phyloP scores from a whole-genome alignment of 2,329 filamentous ascomycete species.

The Beauveria australis region DNA sequence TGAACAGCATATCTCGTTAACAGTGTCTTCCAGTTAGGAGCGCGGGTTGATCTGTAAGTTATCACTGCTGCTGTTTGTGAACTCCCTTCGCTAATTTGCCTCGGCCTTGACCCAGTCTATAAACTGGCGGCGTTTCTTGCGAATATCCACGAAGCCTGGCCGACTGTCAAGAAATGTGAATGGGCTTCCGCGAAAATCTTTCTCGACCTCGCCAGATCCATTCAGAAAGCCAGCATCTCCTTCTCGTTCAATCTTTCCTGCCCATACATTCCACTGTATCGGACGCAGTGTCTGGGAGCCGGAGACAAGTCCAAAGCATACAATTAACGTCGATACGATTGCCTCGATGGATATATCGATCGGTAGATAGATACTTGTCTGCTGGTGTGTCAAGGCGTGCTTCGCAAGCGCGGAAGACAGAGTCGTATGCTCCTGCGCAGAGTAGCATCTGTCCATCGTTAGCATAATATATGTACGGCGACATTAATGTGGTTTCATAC shows the following conservation, averaged over 20 bases:
- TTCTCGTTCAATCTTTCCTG: constrained; percentile 74
- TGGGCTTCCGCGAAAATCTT: constrained; percentile 66
- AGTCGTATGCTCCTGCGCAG: constrained; percentile 82
- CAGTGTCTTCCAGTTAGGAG: background rate
- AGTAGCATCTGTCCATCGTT: constrained; percentile 67
- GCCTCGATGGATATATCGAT: constrained; percentile 85
- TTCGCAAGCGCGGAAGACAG: constrained; percentile 52
- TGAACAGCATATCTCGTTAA: background rate
- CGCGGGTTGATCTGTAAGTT: background rate
- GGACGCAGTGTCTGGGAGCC: constrained; percentile 72
- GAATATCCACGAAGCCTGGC: constrained; percentile 80
- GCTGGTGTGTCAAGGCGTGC: constrained; percentile 33
- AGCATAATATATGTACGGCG: background rate
- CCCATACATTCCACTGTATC: constrained; percentile 76
- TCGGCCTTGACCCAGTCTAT: constrained; percentile 56
- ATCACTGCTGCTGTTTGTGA: background rate
- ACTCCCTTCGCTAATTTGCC: constrained; percentile 15
- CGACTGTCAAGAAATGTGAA: constrained; percentile 73
- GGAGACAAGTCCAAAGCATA: constrained; percentile 76
- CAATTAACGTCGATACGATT: constrained; percentile 66
- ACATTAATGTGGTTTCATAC: constrained; percentile 43
- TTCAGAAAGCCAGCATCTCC: constrained; percentile 51
- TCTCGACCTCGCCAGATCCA: constrained; percentile 57
- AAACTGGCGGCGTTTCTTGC: constrained; percentile 72
- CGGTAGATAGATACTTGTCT: constrained; percentile 50